phyloP scores from a whole-genome alignment of 371 early-diverging fungal species.

The Rhizomucor miehei region DNA sequence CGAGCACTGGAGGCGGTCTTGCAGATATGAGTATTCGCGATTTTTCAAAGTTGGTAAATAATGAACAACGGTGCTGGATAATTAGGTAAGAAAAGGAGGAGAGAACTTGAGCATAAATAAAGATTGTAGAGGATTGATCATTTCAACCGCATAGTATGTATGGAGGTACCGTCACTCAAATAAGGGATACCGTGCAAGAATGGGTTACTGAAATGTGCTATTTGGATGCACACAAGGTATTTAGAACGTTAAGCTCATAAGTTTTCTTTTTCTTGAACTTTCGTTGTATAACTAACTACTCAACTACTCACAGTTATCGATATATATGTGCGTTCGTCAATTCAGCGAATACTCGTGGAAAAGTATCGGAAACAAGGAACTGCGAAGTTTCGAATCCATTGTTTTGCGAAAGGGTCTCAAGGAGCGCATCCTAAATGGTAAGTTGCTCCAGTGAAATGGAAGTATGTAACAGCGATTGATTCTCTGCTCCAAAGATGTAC shows the following conservation, averaged over 20 bases:
- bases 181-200: not conserved
- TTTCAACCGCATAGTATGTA: too few relatives aligned
- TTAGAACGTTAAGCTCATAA: not conserved
- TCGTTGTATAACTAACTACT: not conserved
- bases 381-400: slow-evolving; percentile 29
- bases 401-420: slow-evolving; percentile 36
- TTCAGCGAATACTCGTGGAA: slow-evolving; percentile 23
- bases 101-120: too few relatives aligned
- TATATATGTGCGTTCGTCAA: slow-evolving; percentile 24
- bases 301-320: slow-evolving; percentile 14
- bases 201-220: slow-evolving; percentile 8
- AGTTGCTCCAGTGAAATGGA: not conserved
- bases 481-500: slow-evolving; percentile 19
- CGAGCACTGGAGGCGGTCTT: too few relatives aligned
- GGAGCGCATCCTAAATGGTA: slow-evolving; percentile 22
- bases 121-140: too few relatives aligned
- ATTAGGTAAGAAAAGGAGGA: too few relatives aligned
- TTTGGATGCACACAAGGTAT: slow-evolving; percentile 1
- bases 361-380: slow-evolving; percentile 22
- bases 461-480: too few relatives aligned
- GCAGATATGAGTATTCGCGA: too few relatives aligned
- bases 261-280: not conserved
- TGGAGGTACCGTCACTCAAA: too few relatives aligned
- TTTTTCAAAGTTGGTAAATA: too few relatives aligned
- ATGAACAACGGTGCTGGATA: too few relatives aligned